A percentile compares a stretch with the other conserved stretches of the same genome.
Conservation (phyloP, 1,284 basidiomycete genomes). For the Moesziomyces sp. region DNA sequence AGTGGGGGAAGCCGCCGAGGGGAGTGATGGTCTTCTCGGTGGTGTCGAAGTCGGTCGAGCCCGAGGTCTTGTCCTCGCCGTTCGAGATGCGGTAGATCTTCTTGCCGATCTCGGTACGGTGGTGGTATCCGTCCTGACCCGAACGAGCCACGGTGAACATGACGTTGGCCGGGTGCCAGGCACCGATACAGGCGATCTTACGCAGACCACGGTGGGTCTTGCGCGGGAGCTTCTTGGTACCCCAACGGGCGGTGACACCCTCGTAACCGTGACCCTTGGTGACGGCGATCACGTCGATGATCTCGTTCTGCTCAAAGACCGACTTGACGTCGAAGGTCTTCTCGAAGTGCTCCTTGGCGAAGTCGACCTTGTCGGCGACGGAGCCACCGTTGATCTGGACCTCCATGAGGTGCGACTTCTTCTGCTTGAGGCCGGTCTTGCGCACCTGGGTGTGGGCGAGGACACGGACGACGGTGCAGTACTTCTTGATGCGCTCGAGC, state of each 20-base stretch:
- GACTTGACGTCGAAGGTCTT: constrained; percentile 88
- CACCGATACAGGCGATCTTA: constrained; percentile 97
- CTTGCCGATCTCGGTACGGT: constrained; percentile 94
- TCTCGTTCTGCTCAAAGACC: constrained; percentile 97
- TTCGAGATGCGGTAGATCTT: constrained; percentile 91
- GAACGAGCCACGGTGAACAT: constrained; percentile 99
- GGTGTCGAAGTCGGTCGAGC: constrained; percentile 77
- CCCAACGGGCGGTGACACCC: constrained; percentile 99
- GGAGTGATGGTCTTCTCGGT: constrained; percentile 89
- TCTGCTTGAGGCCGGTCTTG: constrained; percentile 97
- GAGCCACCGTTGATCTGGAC: constrained; percentile 99
- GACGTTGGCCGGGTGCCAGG: constrained; percentile 98
- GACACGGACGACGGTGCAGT: constrained; percentile 99
- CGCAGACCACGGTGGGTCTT: constrained; percentile 99
- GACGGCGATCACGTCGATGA: constrained; percentile 95
- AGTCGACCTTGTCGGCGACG: constrained; percentile 97
- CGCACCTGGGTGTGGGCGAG: constrained; percentile 94
- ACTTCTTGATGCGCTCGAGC: constrained; percentile 99
- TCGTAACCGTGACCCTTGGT: constrained; percentile 99
- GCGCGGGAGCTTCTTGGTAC: constrained; percentile 96
- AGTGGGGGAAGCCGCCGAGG: constrained; percentile 99
- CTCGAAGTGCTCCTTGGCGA: constrained; percentile 93
- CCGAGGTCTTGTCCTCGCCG: constrained; percentile 83
- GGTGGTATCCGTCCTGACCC: constrained; percentile 98
- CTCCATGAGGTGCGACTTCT: constrained; percentile 99